Conservation (phyloP, 805 yeast species). For the Starmerella vaccinii region DNA sequence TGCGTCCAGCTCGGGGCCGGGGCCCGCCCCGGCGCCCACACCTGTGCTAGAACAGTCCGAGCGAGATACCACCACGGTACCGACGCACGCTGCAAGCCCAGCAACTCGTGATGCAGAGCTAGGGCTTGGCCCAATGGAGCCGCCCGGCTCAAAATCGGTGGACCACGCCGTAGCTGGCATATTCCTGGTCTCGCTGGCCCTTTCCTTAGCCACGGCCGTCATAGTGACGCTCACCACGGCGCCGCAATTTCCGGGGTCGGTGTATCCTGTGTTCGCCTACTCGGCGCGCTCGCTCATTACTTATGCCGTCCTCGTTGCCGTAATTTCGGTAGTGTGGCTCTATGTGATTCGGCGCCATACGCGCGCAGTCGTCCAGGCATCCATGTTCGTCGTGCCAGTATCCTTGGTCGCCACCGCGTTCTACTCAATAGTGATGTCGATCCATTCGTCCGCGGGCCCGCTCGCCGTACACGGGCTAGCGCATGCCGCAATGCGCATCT, state of each 20-base stretch:
- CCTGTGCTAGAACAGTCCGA: background rate
- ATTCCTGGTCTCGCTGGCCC: conserved; percentile 17
- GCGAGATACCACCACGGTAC: background rate
- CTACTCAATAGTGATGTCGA: conserved; percentile 15
- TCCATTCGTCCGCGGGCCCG: conserved; percentile 16
- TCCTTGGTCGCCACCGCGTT: conserved; percentile 10
- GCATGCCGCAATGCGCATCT: conserved; percentile 22
- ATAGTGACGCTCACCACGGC: conserved; percentile 19
- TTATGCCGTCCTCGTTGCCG: conserved; percentile 14
- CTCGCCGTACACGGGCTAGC: conserved; percentile 18
- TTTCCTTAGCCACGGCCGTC: conserved; percentile 22
- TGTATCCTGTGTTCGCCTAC: conserved; percentile 20
- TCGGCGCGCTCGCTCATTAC: conserved; percentile 16
- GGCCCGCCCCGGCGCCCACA: background rate
- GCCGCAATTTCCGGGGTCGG: conserved; percentile 10
- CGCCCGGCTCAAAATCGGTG: conserved; percentile 10
- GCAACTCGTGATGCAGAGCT: conserved; percentile 3
- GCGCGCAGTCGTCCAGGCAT: conserved; percentile 19
- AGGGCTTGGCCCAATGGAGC: background rate
- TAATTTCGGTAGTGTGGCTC: conserved; percentile 22
- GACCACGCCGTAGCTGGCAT: conserved; percentile 17
- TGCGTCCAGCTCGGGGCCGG: too few species aligned
- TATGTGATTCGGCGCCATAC: conserved; percentile 19
- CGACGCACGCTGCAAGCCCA: background rate
- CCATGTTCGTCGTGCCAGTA: conserved; percentile 21